Evolutionary conservation across 2,329 filamentous ascomycete species (phyloP).

Genomic region (Fusarium staphyleae): DNA sequence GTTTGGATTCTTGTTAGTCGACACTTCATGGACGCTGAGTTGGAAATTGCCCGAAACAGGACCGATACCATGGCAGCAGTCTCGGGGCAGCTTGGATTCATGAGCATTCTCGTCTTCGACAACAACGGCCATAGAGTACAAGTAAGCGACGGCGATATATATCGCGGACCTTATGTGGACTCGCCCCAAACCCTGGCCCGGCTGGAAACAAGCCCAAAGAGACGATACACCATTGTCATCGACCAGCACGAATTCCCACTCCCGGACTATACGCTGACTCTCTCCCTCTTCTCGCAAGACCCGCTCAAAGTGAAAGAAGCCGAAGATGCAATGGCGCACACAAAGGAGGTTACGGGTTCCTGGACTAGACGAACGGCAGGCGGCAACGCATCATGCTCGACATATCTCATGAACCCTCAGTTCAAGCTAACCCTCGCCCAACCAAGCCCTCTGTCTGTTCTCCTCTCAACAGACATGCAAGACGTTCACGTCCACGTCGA

Average conservation of each 20-base stretch:
- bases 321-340: slow-evolving; percentile 63
- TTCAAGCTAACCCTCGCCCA: slow-evolving; percentile 70
- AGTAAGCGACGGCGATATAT: slow-evolving; percentile 73
- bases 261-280: slow-evolving; percentile 80
- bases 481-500: slow-evolving; percentile 85
- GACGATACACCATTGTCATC: slow-evolving; percentile 67
- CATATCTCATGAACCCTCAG: slow-evolving; percentile 88
- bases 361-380: slow-evolving; percentile 86
- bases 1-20: slow-evolving; percentile 88
- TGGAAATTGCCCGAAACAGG: slow-evolving; percentile 60
- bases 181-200: slow-evolving; percentile 89
- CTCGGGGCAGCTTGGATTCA: slow-evolving; percentile 74
- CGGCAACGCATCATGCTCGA: slow-evolving; percentile 78
- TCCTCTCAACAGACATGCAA: slow-evolving; percentile 72
- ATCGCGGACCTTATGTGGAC: slow-evolving; percentile 87
- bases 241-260: slow-evolving; percentile 81
- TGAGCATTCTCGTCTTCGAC: slow-evolving; percentile 84
- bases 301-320: slow-evolving; percentile 69
- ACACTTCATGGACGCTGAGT: slow-evolving; percentile 78
- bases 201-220: slow-evolving; percentile 55
- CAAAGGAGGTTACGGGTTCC: slow-evolving; percentile 64
- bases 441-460: slow-evolving; percentile 70
- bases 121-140: slow-evolving; percentile 75
- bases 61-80: slow-evolving; percentile 52
- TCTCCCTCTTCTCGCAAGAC: slow-evolving; percentile 79